phyloP scores from a whole-genome alignment of 148 eudicot species.

The Linanthus parryae region DNA sequence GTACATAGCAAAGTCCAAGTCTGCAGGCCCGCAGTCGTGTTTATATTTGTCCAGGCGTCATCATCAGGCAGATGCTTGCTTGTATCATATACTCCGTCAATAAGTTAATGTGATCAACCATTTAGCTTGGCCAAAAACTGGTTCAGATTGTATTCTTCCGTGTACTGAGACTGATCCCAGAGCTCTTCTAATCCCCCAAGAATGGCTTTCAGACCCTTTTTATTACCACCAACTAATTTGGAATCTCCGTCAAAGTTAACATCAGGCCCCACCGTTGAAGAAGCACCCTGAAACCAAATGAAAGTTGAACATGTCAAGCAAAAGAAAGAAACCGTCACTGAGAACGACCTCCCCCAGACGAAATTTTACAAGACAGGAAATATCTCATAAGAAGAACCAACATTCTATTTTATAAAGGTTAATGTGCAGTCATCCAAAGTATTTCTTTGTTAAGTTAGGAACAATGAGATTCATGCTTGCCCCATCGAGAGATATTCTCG shows the following conservation, averaged over 20 bases:
- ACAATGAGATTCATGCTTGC: neutral
- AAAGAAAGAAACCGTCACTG: neutral
- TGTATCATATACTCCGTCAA: constrained; percentile 11
- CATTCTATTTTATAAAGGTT: neutral
- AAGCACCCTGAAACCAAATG: constrained; percentile 34
- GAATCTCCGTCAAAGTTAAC: constrained; percentile 40
- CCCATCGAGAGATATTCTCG: too few relatives aligned
- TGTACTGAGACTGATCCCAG: constrained; percentile 99
- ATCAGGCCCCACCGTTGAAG: constrained; percentile 30
- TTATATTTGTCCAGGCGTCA: too few relatives aligned
- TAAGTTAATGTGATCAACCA: constrained; percentile 11
- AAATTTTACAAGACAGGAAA: too few relatives aligned
- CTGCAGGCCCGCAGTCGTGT: too few relatives aligned
- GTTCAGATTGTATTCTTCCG: constrained; percentile 84
- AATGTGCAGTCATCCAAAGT: neutral
- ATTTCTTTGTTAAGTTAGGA: neutral
- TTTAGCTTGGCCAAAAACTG: constrained; percentile 85
- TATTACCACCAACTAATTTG: constrained; percentile 44
- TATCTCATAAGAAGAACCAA: too few relatives aligned
- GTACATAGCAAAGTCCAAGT: too few relatives aligned
- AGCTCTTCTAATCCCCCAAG: constrained; percentile 94
- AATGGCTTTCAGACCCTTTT: constrained; percentile 85
- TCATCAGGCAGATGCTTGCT: too few relatives aligned
- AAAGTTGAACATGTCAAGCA: neutral
- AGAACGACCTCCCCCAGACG: too few relatives aligned